Conservation (phyloP, 2,329 filamentous ascomycete genomes). For the Aspergillus novofumigatus region DNA sequence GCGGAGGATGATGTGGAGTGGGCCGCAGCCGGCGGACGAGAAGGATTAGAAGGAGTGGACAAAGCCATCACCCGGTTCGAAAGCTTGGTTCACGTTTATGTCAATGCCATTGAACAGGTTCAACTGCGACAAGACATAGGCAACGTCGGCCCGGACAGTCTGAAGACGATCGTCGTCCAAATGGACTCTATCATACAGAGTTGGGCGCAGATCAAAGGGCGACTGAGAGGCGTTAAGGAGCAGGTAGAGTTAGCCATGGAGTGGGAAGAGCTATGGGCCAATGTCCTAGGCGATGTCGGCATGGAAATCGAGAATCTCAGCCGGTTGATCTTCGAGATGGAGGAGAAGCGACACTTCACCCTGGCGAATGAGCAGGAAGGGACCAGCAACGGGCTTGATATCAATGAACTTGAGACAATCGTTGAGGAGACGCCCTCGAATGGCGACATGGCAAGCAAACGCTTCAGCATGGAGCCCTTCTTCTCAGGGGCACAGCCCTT, state of each 20-base stretch:
- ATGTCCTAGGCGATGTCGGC: conserved; percentile 87
- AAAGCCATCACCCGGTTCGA: conserved; percentile 78
- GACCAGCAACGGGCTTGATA: conserved; percentile 57
- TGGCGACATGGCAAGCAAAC: conserved; percentile 54
- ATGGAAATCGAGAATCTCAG: conserved; percentile 77
- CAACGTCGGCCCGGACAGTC: conserved; percentile 64
- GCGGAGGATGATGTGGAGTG: conserved; percentile 97
- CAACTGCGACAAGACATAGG: conserved; percentile 74
- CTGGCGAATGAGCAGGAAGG: conserved; percentile 60
- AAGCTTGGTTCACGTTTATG: conserved; percentile 84
- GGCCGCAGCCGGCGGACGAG: conserved; percentile 76
- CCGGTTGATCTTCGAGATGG: conserved; percentile 91
- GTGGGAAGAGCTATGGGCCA: conserved; percentile 96
- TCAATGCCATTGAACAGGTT: conserved; percentile 87
- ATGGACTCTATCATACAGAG: conserved; percentile 84
- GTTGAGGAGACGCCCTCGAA: conserved; percentile 74
- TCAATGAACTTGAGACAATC: conserved; percentile 87
- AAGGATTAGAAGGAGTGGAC: conserved; percentile 54
- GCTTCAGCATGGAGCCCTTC: conserved; percentile 62
- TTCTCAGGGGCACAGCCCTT: conserved; percentile 50
- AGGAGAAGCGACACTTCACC: conserved; percentile 82
- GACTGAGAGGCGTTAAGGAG: conserved; percentile 73
- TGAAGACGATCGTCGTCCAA: conserved; percentile 72
- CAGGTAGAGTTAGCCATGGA: conserved; percentile 98
- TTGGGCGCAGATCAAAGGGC: conserved; percentile 77